Evolutionary conservation across 345 rosid genomes (phyloP).

Genomic region (Lepidium didymum): DNA sequence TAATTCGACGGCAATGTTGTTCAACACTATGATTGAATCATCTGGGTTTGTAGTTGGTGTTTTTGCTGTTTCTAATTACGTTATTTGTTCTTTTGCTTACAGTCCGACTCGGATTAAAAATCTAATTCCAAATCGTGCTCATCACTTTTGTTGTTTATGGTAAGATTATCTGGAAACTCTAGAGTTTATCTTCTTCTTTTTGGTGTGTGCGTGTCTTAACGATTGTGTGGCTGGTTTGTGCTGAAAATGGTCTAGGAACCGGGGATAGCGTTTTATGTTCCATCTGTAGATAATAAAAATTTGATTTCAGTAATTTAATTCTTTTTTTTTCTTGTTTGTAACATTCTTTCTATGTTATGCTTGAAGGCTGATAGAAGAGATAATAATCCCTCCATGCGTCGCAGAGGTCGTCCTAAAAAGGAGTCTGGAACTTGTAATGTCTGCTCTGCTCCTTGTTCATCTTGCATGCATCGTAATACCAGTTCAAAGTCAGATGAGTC

Average conservation of each 20-base stretch:
- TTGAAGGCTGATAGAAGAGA: conserved; percentile 21
- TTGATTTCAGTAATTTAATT: neutral
- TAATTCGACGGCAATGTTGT: neutral
- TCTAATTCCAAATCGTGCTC: neutral
- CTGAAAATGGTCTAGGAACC: neutral
- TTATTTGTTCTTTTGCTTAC: neutral
- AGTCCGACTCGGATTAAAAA: conserved; percentile 1
- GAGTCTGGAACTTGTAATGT: conserved; percentile 77
- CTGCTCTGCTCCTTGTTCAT: conserved; percentile 77
- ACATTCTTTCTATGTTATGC: neutral
- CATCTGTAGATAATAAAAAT: neutral
- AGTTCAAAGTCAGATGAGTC: conserved; percentile 49
- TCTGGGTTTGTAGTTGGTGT: neutral
- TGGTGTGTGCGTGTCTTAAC: too few relatives aligned
- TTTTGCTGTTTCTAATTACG: neutral
- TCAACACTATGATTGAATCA: neutral
- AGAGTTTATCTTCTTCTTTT: neutral
- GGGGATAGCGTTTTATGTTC: neutral
- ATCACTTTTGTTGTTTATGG: conserved; percentile 1
- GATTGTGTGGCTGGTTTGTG: neutral
- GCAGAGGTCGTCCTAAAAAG: conserved; percentile 30
- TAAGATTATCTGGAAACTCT: neutral
- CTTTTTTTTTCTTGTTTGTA: neutral
- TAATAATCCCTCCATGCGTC: conserved; percentile 27
- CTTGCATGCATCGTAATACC: conserved; percentile 67